A percentile compares a stretch with the other conserved stretches of the same genome.
phyloP scores from a whole-genome alignment of 305 asterid genomes.

The Solanum aculeatissimum region DNA sequence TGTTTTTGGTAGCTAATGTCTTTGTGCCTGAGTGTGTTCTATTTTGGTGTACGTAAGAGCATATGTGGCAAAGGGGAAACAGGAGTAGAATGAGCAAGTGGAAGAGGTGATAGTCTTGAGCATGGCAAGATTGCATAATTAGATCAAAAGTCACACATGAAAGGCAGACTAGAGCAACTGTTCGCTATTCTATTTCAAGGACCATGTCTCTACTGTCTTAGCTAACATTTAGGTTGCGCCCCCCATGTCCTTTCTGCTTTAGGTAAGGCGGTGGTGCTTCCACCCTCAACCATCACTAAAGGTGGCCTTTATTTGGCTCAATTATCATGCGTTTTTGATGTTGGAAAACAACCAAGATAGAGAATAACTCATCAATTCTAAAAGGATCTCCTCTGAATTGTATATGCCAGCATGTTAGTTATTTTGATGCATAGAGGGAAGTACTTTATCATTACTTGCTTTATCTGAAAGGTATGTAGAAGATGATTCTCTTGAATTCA shows the following conservation, averaged over 20 bases:
- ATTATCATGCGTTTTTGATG: neutral
- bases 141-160: neutral
- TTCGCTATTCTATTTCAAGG: neutral
- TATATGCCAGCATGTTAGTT: neutral
- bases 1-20: neutral
- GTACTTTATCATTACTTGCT: neutral
- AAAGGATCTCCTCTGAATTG: neutral
- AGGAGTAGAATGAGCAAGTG: neutral
- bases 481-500: neutral
- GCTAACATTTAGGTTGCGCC: neutral
- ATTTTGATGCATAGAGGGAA: neutral
- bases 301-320: neutral
- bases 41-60: neutral
- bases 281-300: neutral
- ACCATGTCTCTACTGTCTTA: neutral
- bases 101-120: neutral
- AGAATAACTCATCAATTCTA: neutral
- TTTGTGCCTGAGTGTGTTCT: neutral
- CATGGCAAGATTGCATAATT: neutral
- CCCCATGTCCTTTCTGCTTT: neutral
- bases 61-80: neutral
- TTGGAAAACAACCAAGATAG: neutral
- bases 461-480: neutral
- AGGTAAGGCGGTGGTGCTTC: neutral
- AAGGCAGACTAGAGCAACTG: neutral